These are phyloP conservation scores for Kickxella alabastrina DNA, from an alignment of 192 early-diverging fungal species.

Conservation along the genomic window DNA sequence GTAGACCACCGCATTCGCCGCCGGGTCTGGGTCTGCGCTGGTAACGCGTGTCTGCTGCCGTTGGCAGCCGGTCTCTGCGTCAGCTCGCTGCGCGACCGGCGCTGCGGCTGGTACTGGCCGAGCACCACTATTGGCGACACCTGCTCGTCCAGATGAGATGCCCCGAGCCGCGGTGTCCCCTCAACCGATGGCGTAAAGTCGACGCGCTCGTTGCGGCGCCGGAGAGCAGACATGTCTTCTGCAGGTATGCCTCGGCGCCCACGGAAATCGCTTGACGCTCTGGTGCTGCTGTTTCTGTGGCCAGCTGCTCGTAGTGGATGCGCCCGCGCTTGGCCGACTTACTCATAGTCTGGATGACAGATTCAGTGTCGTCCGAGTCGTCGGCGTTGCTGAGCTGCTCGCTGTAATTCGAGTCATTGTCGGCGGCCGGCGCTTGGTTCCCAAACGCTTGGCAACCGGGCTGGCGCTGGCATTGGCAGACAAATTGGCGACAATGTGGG, in stretches of 20 bases:
- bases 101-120: slow-evolving; percentile 34
- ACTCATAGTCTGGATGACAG: not conserved
- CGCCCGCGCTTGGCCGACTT: slow-evolving; percentile 2
- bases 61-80: slow-evolving; percentile 1
- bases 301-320: not conserved
- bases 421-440: too few relatives aligned
- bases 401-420: too few relatives aligned
- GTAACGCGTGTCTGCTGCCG: too few relatives aligned
- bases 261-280: slow-evolving; percentile 9
- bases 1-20: slow-evolving; percentile 22
- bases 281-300: not conserved
- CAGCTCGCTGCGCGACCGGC: slow-evolving; percentile 1
- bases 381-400: not conserved
- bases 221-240: slow-evolving; percentile 11
- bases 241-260: slow-evolving; percentile 43
- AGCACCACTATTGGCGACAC: slow-evolving; percentile 8
- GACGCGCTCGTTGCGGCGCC: slow-evolving; percentile 2
- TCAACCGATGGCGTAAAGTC: slow-evolving; percentile 28
- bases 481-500: too few relatives aligned
- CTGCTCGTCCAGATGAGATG: not conserved
- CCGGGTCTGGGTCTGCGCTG: not conserved
- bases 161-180: not conserved
- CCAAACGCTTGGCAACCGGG: too few relatives aligned
- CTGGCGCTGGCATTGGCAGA: too few relatives aligned
- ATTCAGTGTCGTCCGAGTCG: not conserved